Conservation (phyloP, 805 yeast genomes). For the Candida multigemmis region DNA sequence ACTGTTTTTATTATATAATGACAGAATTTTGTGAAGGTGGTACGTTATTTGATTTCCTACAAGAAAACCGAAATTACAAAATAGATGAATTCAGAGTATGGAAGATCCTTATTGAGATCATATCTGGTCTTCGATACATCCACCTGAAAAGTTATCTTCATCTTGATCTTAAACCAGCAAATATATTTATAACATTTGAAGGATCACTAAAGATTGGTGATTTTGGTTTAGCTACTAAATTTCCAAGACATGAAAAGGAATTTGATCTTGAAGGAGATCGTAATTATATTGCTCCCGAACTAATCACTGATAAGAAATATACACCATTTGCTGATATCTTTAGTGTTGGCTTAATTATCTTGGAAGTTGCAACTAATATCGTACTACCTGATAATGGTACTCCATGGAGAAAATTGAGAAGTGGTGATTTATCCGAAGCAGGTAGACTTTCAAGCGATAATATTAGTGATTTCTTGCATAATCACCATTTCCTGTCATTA, state of each 20-base stretch:
- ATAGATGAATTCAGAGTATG: slow-evolving; percentile 96
- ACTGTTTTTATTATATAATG: slow-evolving; percentile 76
- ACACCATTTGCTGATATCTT: slow-evolving; percentile 92
- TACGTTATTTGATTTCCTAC: slow-evolving; percentile 69
- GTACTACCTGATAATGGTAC: slow-evolving; percentile 92
- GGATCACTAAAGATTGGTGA: slow-evolving; percentile 93
- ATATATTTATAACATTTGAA: slow-evolving; percentile 87
- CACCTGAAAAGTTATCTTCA: slow-evolving; percentile 73
- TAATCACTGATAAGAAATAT: slow-evolving; percentile 71
- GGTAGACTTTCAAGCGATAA: slow-evolving; percentile 62
- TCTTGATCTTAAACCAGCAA: slow-evolving; percentile 91
- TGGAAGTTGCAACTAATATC: slow-evolving; percentile 94
- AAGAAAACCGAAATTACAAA: slow-evolving; percentile 64
- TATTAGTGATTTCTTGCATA: slow-evolving; percentile 31
- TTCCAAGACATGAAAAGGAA: slow-evolving; percentile 55
- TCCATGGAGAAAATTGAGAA: slow-evolving; percentile 91
- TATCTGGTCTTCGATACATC: slow-evolving; percentile 71
- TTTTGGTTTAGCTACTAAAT: slow-evolving; percentile 85
- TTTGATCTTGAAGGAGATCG: slow-evolving; percentile 96
- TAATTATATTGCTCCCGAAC: slow-evolving; percentile 96
- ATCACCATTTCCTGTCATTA: slow-evolving; percentile 23
- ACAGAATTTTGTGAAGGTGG: slow-evolving; percentile 96
- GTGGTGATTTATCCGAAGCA: slow-evolving; percentile 94
- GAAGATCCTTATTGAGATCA: slow-evolving; percentile 84
- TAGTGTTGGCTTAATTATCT: slow-evolving; percentile 86